A percentile compares a stretch with the other conserved stretches of the same genome.
phyloP scores from a whole-genome alignment of 192 early-diverging fungal genomes.

The Podochytrium sp. region DNA sequence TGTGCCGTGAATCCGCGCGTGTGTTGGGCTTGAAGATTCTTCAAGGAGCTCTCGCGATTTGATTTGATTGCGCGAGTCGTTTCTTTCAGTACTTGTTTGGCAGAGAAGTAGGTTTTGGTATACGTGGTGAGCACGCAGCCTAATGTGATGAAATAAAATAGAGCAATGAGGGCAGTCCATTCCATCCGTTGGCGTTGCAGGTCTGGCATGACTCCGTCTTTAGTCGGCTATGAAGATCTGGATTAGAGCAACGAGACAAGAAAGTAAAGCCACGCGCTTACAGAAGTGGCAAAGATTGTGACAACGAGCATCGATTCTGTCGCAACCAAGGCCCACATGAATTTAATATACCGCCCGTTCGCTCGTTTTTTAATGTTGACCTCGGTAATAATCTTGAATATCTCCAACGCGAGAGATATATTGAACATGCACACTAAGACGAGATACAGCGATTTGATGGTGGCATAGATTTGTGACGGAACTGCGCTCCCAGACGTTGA shows the following conservation, averaged over 20 bases:
- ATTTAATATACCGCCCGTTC: not conserved
- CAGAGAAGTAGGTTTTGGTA: not conserved
- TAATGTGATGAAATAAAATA: not conserved
- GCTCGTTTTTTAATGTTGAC: not conserved
- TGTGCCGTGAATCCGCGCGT: not conserved
- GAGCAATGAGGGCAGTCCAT: not conserved
- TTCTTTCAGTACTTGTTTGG: not conserved
- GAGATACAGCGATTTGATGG: not conserved
- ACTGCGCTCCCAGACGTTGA: not conserved
- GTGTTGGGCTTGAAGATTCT: not conserved
- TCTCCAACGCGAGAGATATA: not conserved
- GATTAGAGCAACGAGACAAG: not conserved
- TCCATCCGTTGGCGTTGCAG: not conserved
- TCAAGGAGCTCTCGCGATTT: not conserved
- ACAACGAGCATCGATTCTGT: not conserved
- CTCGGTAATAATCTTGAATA: not conserved
- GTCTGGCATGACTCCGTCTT: not conserved
- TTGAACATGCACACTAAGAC: not conserved
- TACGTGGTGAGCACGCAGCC: not conserved
- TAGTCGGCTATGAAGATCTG: not conserved
- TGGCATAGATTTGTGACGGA: not conserved
- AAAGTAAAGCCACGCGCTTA: not conserved
- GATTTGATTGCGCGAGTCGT: not conserved
- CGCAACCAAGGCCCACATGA: not conserved
- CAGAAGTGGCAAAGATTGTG: not conserved